These are phyloP conservation scores for Venturia aucupariae DNA, from an alignment of 2,329 filamentous ascomycete species.

Conservation along the genomic window DNA sequence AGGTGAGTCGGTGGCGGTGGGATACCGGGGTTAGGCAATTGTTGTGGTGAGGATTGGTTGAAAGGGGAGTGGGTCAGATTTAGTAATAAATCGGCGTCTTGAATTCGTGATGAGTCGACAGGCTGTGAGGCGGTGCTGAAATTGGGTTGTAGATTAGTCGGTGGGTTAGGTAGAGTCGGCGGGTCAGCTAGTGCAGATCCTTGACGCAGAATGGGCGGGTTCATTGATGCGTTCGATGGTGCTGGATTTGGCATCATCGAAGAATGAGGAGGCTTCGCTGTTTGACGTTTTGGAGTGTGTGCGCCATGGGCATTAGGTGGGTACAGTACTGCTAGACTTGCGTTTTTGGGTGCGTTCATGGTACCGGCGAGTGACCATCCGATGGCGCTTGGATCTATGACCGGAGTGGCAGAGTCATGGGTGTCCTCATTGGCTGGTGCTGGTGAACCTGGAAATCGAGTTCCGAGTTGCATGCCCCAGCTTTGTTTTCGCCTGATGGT, in stretches of 20 bases:
- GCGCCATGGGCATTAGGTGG: conserved; percentile 29
- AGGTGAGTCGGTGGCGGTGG: background rate
- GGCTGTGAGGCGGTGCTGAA: background rate
- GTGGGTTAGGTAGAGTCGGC: background rate
- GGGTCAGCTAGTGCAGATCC: background rate
- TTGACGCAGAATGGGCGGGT: background rate
- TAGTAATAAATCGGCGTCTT: background rate
- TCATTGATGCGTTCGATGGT: background rate
- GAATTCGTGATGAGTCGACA: background rate
- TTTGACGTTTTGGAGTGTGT: conserved; percentile 30
- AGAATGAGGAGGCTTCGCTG: conserved; percentile 24
- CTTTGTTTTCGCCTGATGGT: conserved; percentile 32
- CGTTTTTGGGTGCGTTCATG: conserved; percentile 70
- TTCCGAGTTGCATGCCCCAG: conserved; percentile 21
- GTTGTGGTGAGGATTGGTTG: background rate
- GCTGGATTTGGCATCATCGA: conserved; percentile 18
- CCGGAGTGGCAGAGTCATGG: background rate
- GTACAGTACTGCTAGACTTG: conserved; percentile 74
- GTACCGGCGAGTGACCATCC: conserved; percentile 85
- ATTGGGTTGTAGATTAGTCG: background rate
- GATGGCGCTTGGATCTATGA: conserved; percentile 39
- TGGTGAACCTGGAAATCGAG: conserved; percentile 20
- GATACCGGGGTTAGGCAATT: background rate
- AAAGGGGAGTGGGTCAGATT: conserved; percentile 1
- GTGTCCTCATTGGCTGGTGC: background rate